Base-by-base conservation (phyloP, 2,329 filamentous ascomycete genomes). In the Lasiodiplodia sp. region DNA sequence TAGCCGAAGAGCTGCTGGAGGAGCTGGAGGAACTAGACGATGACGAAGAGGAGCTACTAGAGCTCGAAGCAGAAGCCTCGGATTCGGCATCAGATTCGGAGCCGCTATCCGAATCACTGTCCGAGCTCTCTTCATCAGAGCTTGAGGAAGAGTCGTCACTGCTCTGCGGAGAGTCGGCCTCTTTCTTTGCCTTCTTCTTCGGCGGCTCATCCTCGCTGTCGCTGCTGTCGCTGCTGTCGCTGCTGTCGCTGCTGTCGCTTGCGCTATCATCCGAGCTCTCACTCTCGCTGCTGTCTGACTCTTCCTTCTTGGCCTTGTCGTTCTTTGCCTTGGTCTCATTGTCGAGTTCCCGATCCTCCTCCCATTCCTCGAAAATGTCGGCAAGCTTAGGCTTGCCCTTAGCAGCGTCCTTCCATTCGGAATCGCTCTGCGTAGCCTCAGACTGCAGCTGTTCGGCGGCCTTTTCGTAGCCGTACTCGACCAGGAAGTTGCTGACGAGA, bases 401-500 rank as follows among this genome's bases (percentile, higher is more conserved):
- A 1, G 69, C 69, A 2, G 69, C 53, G 18, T 60, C 57, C 49
- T 70, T 57, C 57, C 38, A 68, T 25, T 23, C 51, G n/a, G 25
- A 55, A 34, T 66, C 63, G 21, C 58, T 40, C 38, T 69, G 49
- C 25, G 67, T n/a, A 28, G 69, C 67, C 49, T 72, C 60, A 2
- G 63, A 68, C 44, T 75, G 73, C 28, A 80, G 72, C 34, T 73
- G 74, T 56, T 66, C 64, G 16, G 76, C 78, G 21, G 78, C 74
- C 25, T 74, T 72, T 14, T 72, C 71, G 66, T 77, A 78, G 49
- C 79, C 78, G 62, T 78, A 70, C 28, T 78, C 73, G 28, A 72
- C 69, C 62, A 81, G 73, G 71, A 80, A 81, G 40, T 70, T 60
- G 70, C 75, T 71, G 10, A 81, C 74, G 37, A 80, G 76, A 62